Evolutionary conservation across 345 rosid species (phyloP).

Genomic region (Iberis pinnata): DNA sequence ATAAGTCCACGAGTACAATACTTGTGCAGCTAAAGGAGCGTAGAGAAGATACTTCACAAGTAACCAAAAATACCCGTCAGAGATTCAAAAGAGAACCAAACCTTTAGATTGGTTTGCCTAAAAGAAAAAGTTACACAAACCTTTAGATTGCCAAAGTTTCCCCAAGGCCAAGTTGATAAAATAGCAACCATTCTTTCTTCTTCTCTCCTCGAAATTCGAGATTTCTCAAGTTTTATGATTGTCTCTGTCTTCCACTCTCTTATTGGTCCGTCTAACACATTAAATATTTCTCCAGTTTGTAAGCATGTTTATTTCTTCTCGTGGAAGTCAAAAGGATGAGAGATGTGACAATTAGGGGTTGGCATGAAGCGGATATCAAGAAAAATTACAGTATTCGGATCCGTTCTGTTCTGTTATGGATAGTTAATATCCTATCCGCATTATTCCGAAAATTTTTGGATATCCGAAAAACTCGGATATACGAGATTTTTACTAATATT

Average conservation of each 20-base stretch:
- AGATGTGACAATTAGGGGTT: background rate
- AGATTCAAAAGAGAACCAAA: slow-evolving; percentile 11
- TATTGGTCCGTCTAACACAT: slow-evolving; percentile 18
- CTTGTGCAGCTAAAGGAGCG: slow-evolving; percentile 62
- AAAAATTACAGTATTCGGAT: too few species aligned
- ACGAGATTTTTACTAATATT: too few species aligned
- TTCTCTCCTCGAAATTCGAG: too few species aligned
- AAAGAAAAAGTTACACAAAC: slow-evolving; percentile 32
- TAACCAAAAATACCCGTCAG: too few species aligned
- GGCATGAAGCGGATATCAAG: too few species aligned
- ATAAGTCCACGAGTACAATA: slow-evolving; percentile 38
- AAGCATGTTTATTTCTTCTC: slow-evolving; percentile 18
- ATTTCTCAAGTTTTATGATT: slow-evolving; percentile 16
- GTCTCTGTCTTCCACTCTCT: too few species aligned
- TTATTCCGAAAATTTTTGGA: too few species aligned
- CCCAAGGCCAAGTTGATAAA: slow-evolving; percentile 91
- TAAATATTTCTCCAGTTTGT: slow-evolving; percentile 11
- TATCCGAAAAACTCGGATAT: too few species aligned
- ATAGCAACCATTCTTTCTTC: slow-evolving; percentile 43
- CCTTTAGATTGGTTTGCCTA: background rate
- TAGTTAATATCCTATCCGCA: too few species aligned
- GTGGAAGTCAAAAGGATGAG: slow-evolving; percentile 11
- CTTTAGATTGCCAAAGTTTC: slow-evolving; percentile 66
- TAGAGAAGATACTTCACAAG: slow-evolving; percentile 79
- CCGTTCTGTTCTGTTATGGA: too few species aligned